Evolutionary conservation across 2,329 filamentous ascomycete genomes (phyloP), one percentile per base, ranked within the genome.

Genomic region (Talaromyces atroroseus): DNA sequence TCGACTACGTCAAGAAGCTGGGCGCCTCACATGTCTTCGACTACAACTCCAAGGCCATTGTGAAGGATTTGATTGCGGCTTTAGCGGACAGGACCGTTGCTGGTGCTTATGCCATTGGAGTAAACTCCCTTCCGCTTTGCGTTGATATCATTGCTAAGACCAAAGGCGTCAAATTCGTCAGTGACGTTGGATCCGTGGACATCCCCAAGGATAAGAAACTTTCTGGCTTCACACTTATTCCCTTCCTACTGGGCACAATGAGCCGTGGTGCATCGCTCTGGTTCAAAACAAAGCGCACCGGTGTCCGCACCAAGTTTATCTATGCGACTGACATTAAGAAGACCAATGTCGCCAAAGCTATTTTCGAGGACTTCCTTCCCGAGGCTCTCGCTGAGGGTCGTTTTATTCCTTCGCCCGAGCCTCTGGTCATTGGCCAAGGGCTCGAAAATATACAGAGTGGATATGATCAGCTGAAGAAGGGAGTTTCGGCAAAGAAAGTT

Each of bases 11-110:
- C 32, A 74, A 71, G 60, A 59, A 62, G 18, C 68, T 80, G 0
- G 78, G 78, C 1, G 76, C 76, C 2, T 65, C 59, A n/a, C 61
- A 71, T 1, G 72, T 72, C 0, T 76, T 76, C 48, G 76, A 79
- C 60, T 78, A 78, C 62, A 68, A 68, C 23, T 38, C 42, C 5
- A 23, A 40, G 21, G 49, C 45, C 6, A 18, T 55, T 23, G 52
- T 42, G 18, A 29, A 49, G 14, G 45, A 54, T 23, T 26, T 55
- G 14, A 11, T 55, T 7, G 14, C 12, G 5, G 52, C 52, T 16
- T 21, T 55, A 2, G 38, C 21, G 2, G 23, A 29, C 46, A 55
- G 44, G 46, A 38, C 38, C 0, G 20, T 46, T 12, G 56, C 47
- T 6, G 56, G 56, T 26, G 56, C 56, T 18, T 45, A 38, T 21